Base-by-base conservation (phyloP, 306 rosid species). In the Senna siamea region DNA sequence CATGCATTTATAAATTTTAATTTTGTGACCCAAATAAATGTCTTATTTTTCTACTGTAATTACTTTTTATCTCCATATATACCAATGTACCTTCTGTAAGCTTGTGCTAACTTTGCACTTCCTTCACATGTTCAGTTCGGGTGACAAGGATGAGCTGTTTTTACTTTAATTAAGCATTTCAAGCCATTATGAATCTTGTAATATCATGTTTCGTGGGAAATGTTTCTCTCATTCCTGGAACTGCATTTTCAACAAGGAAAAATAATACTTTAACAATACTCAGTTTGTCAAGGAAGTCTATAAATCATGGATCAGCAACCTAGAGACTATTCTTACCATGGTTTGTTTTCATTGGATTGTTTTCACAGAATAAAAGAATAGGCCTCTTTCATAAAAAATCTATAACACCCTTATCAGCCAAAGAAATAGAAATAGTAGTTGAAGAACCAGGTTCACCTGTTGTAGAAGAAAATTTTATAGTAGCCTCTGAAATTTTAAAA, bases 391-490 rank as follows among this genome's bases (percentile, higher is more conserved):
- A 59, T 82, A 81, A 74, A 73, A 83, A 73, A 58, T 79, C 78
- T 75, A 80, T 93, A 80, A 77, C 83, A 60, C 82, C 73, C 37
- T 66, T 79, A 74, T 86, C 88, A 60, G 98, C 98, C 70, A 71
- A 90, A 23, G 93, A 81, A 73, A 92, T 92, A 12, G 89, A 90
- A 40, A 86, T 89, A 79, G 89, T 85, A 3, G 87, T 94, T 69
- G 96, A 88, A 76, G 91, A 88, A 80, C 57, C 87, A 19, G 89
- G 79, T 69, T 76, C 90, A 66, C 53, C 85, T 17, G 83, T 78
- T 73, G 79, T 82, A 52, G 86, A 76, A 40, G 88, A 84, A 67
- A 88, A 55, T 76, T 81, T 91, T 61, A 53, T 59, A 77, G 89
- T 6, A 72, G 73, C 70, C 58, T 67, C 76, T 2, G 89, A n/a